Conservation (phyloP, 192 early-diverging fungal genomes). For the Umbelopsis sp. region DNA sequence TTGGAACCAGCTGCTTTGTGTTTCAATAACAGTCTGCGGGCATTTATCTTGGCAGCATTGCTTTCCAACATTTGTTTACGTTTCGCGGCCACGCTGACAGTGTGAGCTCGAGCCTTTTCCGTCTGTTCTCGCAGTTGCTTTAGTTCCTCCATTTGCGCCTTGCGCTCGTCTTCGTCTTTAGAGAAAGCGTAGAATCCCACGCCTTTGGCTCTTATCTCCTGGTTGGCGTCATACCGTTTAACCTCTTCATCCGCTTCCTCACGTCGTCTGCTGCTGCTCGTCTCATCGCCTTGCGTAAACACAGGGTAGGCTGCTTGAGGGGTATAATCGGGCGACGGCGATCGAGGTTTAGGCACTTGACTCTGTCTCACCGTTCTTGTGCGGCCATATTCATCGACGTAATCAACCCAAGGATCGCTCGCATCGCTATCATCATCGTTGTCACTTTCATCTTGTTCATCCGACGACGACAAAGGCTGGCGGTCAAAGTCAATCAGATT, state of each 20-base stretch:
- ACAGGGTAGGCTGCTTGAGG: conserved; percentile 11
- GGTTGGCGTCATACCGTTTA: conserved; percentile 29
- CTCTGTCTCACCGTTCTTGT: conserved; percentile 53
- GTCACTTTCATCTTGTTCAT: conserved; percentile 16
- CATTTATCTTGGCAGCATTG: conserved; percentile 32
- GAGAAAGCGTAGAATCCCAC: conserved; percentile 73
- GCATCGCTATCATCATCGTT: conserved; percentile 34
- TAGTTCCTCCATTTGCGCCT: conserved; percentile 62
- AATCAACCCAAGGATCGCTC: conserved; percentile 76
- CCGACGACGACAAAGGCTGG: conserved; percentile 29
- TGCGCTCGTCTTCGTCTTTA: conserved; percentile 61
- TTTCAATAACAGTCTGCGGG: conserved; percentile 5
- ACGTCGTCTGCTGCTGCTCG: background rate
- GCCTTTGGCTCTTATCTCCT: conserved; percentile 67
- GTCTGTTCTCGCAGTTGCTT: conserved; percentile 59
- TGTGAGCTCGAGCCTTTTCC: conserved; percentile 42
- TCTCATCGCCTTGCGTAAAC: background rate
- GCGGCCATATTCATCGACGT: conserved; percentile 76
- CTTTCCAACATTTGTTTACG: conserved; percentile 35
- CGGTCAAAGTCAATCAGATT: conserved; percentile 64
- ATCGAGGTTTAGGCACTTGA: conserved; percentile 22
- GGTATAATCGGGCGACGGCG: conserved; percentile 16
- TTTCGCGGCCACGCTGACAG: conserved; percentile 40
- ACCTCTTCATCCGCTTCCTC: conserved; percentile 3
- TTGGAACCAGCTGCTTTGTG: conserved; percentile 1